phyloP scores from a whole-genome alignment of 2,329 filamentous ascomycete genomes.

The Claviceps sp. region DNA sequence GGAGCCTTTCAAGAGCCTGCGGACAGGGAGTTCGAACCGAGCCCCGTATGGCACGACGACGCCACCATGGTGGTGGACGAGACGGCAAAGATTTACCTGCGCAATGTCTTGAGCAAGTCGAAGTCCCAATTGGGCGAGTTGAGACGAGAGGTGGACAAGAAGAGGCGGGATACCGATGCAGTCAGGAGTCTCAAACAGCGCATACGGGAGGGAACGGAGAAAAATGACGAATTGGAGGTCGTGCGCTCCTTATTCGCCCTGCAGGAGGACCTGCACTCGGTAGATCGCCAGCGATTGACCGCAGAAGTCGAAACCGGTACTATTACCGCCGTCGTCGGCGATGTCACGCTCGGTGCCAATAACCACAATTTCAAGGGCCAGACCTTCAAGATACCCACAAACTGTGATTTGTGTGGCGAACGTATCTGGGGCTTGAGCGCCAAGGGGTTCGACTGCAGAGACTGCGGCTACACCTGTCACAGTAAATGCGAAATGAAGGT shows the following conservation, averaged over 20 bases:
- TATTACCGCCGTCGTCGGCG: slow-evolving; percentile 81
- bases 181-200: slow-evolving; percentile 60
- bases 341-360: slow-evolving; percentile 81
- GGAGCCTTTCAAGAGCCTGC: slow-evolving; percentile 68
- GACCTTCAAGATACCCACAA: slow-evolving; percentile 97
- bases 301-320: slow-evolving; percentile 89
- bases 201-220: slow-evolving; percentile 72
- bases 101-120: slow-evolving; percentile 83
- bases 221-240: slow-evolving; percentile 76
- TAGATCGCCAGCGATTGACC: slow-evolving; percentile 71
- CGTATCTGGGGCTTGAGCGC: slow-evolving; percentile 94
- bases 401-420: slow-evolving; percentile 93
- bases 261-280: slow-evolving; percentile 73
- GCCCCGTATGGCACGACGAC: slow-evolving; percentile 94
- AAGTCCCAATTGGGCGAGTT: slow-evolving; percentile 73
- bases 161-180: slow-evolving; percentile 70
- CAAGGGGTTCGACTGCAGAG: slow-evolving; percentile 90
- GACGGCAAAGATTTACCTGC: slow-evolving; percentile 73
- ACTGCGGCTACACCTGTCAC: slow-evolving; percentile 96
- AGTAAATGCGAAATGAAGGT: slow-evolving; percentile 99
- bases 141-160: slow-evolving; percentile 72
- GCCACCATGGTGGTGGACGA: slow-evolving; percentile 78
- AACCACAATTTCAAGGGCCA: slow-evolving; percentile 98
- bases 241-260: slow-evolving; percentile 71
- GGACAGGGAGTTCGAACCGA: slow-evolving; percentile 82